These are phyloP conservation scores for Pyricularia sp. DNA, from an alignment of 2,329 filamentous ascomycete species.

Conservation along the genomic window DNA sequence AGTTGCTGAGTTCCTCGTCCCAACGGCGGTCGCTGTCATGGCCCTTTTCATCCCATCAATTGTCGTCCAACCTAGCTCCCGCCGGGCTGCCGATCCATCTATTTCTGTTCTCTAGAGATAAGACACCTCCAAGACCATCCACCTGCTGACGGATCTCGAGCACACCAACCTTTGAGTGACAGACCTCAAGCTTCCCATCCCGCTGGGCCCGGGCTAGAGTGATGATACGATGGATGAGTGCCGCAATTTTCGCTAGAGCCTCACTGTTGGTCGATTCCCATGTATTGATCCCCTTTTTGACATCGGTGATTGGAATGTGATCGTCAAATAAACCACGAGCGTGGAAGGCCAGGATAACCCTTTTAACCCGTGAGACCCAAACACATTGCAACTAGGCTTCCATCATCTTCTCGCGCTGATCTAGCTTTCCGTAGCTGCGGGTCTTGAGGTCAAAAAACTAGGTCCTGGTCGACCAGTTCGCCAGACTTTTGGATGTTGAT, in stretches of 20 bases:
- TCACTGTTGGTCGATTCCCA: slow-evolving; percentile 21
- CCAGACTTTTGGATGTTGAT: slow-evolving; percentile 13
- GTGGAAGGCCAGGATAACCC: slow-evolving; percentile 29
- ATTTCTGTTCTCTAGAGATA: slow-evolving; percentile 14
- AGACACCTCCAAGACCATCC: slow-evolving; percentile 9
- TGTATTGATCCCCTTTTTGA: slow-evolving; percentile 14
- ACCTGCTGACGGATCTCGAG: slow-evolving; percentile 14
- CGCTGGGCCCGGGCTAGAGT: slow-evolving; percentile 7
- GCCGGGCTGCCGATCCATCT: slow-evolving; percentile 11
- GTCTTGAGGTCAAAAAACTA: slow-evolving; percentile 33
- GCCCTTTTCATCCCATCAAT: neutral
- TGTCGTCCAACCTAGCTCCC: neutral
- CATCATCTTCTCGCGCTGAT: slow-evolving; percentile 16
- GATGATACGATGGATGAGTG: slow-evolving; percentile 14
- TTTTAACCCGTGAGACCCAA: slow-evolving; percentile 25
- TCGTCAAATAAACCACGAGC: slow-evolving; percentile 21
- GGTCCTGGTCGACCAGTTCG: slow-evolving; percentile 15
- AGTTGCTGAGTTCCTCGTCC: neutral
- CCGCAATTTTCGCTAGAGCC: slow-evolving; percentile 18
- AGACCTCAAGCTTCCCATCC: slow-evolving; percentile 14
- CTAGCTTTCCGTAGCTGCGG: slow-evolving; percentile 15
- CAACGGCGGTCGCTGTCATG: neutral
- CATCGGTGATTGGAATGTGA: slow-evolving; percentile 17
- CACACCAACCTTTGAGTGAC: slow-evolving; percentile 6
- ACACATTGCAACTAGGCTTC: slow-evolving; percentile 25